Base-by-base conservation (phyloP, 192 early-diverging fungal genomes). In the Phlyctochytrium arcticum region DNA sequence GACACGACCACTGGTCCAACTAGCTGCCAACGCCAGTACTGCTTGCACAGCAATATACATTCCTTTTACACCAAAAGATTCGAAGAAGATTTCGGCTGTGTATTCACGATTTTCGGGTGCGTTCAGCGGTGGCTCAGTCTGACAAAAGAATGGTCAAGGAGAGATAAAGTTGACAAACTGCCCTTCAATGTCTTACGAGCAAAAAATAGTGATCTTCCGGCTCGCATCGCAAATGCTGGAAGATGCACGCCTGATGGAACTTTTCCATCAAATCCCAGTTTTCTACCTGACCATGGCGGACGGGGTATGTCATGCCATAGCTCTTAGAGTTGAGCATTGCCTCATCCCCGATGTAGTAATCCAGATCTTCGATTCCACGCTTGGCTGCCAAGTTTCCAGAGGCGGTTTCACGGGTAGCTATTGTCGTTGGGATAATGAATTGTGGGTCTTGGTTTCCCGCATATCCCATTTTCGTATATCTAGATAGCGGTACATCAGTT, bases 191-290 rank as follows among this genome's bases (percentile, higher is more conserved):
- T 17, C 80, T 58, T 67, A 91, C 92, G 73, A 98, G 76, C 48
- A 98, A 65, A 69, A 98, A 97, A 66, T 88, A 86, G 77, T 98
- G 96, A 80, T 98, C 96, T 73, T 98, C 96, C 17, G 96, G 96
- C 76, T 98, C 96, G 76, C 95, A 97, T 53, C 95, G 87, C 73
- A 98, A 71, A 73, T 97, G 95, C 78, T 98, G 92, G 80, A 97
- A 98, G 54, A 98, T 92, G 68, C 88, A 93, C 65, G 95, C 94
- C 77, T 98, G 95, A 90, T 96, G 95, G 81, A 92, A 98, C 62
- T 95, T 88, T 75, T 98, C 96, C 96, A 98, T 98, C 46, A 95
- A 87, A 78, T 98, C 96, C 95, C 95, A 98, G 81, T 97, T 96
- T 36, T 95, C 93, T 65, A 98, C 96, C 77, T 96, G 93, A 30